phyloP scores from a whole-genome alignment of 2,329 filamentous ascomycete species.

The Epichloe brachyelytri region DNA sequence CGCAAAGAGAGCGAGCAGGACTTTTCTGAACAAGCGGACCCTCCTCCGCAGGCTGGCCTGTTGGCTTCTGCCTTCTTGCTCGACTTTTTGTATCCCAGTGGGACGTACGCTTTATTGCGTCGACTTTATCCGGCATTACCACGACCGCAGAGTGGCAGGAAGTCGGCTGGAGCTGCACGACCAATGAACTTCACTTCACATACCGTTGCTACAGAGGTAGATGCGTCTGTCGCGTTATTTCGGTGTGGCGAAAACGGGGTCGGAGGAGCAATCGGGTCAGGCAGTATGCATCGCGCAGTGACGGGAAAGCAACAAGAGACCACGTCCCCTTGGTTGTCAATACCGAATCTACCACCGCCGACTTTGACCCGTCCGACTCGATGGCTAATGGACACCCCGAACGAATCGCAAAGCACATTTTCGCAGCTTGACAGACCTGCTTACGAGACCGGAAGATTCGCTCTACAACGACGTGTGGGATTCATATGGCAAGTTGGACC shows the following conservation, averaged over 20 bases:
- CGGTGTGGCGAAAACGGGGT: not conserved
- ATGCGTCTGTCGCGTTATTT: not conserved
- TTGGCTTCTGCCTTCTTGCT: constrained; percentile 37
- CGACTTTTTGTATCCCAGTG: constrained; percentile 42
- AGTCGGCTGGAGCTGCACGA: constrained; percentile 9
- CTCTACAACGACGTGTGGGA: constrained; percentile 31
- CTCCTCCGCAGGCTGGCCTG: constrained; percentile 17
- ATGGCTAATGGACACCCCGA: not conserved
- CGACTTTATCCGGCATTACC: constrained; percentile 20
- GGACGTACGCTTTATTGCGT: constrained; percentile 29
- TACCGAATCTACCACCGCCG: not conserved
- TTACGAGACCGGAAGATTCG: constrained; percentile 13
- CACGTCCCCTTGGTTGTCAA: no score
- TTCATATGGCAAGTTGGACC: constrained; percentile 26
- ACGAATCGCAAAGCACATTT: not conserved
- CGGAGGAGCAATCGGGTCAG: not conserved
- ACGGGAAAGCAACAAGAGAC: not conserved
- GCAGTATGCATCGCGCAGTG: not conserved
- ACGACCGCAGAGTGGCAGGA: constrained; percentile 11
- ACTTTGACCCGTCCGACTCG: not conserved
- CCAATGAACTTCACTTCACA: constrained; percentile 17
- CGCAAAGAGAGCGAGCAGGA: constrained; percentile 9
- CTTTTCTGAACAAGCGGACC: constrained; percentile 10
- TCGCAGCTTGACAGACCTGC: constrained; percentile 9
- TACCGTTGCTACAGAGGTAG: constrained; percentile 6